phyloP scores from a whole-genome alignment of 2,329 filamentous ascomycete genomes.

The Aspergillus texensis region DNA sequence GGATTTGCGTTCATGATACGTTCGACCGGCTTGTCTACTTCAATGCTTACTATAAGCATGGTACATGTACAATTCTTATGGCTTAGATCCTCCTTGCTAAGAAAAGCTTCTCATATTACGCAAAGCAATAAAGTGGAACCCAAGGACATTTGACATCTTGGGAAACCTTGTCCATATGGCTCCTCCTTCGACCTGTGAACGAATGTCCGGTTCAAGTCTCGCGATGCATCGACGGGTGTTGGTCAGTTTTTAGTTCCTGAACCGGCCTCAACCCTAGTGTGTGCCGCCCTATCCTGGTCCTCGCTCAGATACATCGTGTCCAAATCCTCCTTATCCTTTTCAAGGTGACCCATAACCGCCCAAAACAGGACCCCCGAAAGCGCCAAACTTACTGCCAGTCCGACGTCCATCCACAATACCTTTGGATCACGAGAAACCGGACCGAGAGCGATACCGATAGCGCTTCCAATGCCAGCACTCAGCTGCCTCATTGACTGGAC shows the following conservation, averaged over 20 bases:
- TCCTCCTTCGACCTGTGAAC: too few species aligned
- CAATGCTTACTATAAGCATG: too few species aligned
- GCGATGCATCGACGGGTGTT: too few species aligned
- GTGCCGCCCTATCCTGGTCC: neutral
- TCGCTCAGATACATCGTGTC: neutral
- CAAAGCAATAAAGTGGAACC: too few species aligned
- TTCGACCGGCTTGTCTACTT: too few species aligned
- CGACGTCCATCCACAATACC: conserved; percentile 3
- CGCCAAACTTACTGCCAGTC: neutral
- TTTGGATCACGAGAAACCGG: conserved; percentile 4
- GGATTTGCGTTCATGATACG: too few species aligned
- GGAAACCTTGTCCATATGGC: too few species aligned
- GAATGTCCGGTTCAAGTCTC: too few species aligned
- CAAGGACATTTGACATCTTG: too few species aligned
- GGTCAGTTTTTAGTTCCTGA: neutral
- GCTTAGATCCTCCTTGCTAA: too few species aligned
- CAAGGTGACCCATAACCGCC: neutral
- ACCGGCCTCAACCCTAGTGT: neutral
- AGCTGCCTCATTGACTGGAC: conserved; percentile 8
- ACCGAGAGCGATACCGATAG: conserved; percentile 3
- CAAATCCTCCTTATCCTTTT: neutral
- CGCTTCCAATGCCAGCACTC: conserved; percentile 2
- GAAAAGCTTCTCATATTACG: too few species aligned
- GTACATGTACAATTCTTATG: too few species aligned
- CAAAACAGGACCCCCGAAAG: neutral